Conservation (phyloP, 1,284 basidiomycete species). For the Golubevia sp. region DNA sequence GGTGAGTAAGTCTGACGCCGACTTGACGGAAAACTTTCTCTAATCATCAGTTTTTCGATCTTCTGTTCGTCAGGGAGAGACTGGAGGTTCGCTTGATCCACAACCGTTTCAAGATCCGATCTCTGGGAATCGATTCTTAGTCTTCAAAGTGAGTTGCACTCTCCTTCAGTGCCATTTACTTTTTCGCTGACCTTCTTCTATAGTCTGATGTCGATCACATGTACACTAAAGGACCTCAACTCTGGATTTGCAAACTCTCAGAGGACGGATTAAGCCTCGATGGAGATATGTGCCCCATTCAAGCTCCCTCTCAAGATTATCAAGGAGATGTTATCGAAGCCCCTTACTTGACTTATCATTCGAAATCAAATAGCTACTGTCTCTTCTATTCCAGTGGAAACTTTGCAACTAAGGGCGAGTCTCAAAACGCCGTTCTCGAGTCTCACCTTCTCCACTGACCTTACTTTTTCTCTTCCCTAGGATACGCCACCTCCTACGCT, state of each 20-base stretch:
- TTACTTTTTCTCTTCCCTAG: not conserved
- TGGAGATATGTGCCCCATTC: conserved; percentile 28
- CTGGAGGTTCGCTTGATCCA: conserved; percentile 33
- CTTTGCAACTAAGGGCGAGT: conserved; percentile 23
- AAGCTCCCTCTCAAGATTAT: conserved; percentile 21
- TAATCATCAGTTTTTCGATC: not conserved
- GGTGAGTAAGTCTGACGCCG: conserved; percentile 8
- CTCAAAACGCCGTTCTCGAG: not conserved
- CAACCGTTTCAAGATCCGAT: conserved; percentile 38
- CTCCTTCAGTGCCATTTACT: no score
- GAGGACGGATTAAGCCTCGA: conserved; percentile 33
- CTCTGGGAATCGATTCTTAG: conserved; percentile 27
- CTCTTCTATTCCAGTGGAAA: conserved; percentile 44
- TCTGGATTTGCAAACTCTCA: conserved; percentile 40
- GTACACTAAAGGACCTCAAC: conserved; percentile 32
- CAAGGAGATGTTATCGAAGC: conserved; percentile 35
- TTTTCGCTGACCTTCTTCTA: conserved; percentile 2
- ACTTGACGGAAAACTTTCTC: not conserved
- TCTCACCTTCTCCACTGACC: not conserved
- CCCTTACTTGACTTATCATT: conserved; percentile 35
- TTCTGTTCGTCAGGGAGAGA: conserved; percentile 16
- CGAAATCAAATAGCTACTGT: conserved; percentile 24
- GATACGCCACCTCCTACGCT: conserved; percentile 35
- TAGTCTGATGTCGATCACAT: conserved; percentile 25
- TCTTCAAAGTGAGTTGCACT: conserved; percentile 32